Conservation (phyloP, 2,329 filamentous ascomycete species). For the Cladorrhinum sp. region DNA sequence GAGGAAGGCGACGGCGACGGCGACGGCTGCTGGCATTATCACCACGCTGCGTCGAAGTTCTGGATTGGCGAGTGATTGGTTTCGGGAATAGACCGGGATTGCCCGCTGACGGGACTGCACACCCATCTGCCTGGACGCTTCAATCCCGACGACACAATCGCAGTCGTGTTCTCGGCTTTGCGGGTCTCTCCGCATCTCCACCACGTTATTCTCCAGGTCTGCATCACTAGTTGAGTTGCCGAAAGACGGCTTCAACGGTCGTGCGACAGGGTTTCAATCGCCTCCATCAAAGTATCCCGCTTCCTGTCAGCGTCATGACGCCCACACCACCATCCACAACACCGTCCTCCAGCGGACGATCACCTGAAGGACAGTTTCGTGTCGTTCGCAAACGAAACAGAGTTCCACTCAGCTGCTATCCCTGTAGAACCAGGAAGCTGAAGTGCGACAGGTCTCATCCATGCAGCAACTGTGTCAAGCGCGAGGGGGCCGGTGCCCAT, state of each 20-base stretch:
- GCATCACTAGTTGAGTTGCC: background rate
- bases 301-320: constrained; percentile 51
- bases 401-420: constrained; percentile 85
- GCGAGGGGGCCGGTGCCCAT: constrained; percentile 74
- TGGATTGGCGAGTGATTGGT: too few species aligned
- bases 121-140: background rate
- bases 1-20: too few species aligned
- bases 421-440: constrained; percentile 89
- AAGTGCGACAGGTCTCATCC: constrained; percentile 92
- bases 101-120: too few species aligned
- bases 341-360: constrained; percentile 72
- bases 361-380: constrained; percentile 81
- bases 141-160: background rate
- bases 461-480: constrained; percentile 92
- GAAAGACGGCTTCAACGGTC: background rate
- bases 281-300: background rate
- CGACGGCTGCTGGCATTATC: background rate
- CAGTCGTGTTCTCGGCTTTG: background rate
- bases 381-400: constrained; percentile 90
- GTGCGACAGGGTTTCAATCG: background rate
- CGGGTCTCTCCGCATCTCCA: background rate
- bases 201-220: background rate
- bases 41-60: too few species aligned
- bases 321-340: constrained; percentile 76
- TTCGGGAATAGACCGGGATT: too few species aligned